A percentile compares a stretch with the other conserved stretches of the same genome.
phyloP scores from a whole-genome alignment of 345 rosid species.

The Camelina hispida region DNA sequence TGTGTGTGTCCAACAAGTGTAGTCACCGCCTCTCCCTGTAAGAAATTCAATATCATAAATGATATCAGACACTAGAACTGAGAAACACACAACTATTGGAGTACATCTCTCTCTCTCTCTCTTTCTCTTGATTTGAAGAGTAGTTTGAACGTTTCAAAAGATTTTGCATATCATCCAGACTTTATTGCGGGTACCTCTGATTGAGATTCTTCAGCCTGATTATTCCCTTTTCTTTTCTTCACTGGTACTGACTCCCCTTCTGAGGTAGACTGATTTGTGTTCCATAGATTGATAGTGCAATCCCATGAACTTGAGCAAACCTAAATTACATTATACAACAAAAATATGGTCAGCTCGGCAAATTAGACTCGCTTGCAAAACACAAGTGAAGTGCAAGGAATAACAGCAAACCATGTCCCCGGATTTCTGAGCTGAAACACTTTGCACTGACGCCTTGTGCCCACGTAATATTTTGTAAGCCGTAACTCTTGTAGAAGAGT shows the following conservation, averaged over 20 bases:
- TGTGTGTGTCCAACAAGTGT: constrained; percentile 93
- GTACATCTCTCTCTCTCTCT: constrained; percentile 8
- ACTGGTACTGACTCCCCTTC: constrained; percentile 63
- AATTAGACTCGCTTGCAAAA: constrained; percentile 12
- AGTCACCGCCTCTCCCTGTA: constrained; percentile 77
- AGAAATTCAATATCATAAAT: background rate
- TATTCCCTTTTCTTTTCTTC: constrained; percentile 87
- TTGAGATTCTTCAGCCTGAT: constrained; percentile 62
- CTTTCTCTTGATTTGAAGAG: constrained; percentile 9
- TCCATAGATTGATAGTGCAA: constrained; percentile 83
- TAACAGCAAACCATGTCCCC: constrained; percentile 69
- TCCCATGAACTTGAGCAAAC: constrained; percentile 98
- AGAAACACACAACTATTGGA: constrained; percentile 10
- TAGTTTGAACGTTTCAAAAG: background rate
- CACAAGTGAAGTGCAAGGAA: constrained; percentile 20
- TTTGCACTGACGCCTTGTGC: constrained; percentile 86
- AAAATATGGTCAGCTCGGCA: constrained; percentile 3
- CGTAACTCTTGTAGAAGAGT: constrained; percentile 55
- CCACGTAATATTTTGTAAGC: constrained; percentile 84
- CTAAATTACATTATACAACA: constrained; percentile 46
- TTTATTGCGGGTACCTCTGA: constrained; percentile 60
- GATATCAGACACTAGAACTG: constrained; percentile 14
- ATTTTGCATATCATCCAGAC: constrained; percentile 14
- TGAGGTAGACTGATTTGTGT: constrained; percentile 54
- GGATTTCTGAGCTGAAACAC: constrained; percentile 66